Evolutionary conservation across 768 basidiomycete species (phyloP), one percentile per base, ranked within the genome.

Genomic region (Trametes cinnabarina): DNA sequence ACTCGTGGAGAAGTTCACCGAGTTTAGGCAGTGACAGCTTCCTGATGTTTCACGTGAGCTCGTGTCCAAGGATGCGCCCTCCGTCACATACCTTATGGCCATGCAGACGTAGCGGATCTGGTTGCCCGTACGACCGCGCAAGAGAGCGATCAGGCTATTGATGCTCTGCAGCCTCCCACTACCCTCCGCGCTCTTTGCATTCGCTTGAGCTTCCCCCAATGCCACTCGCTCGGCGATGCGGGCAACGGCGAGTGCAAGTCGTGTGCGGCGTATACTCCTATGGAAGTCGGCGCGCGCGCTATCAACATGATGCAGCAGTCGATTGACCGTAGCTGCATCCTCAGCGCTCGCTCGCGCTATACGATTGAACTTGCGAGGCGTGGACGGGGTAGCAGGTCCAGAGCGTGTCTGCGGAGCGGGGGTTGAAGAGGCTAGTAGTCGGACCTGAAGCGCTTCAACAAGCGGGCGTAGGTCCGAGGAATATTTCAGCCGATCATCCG

Each of bases 191-290:
- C 69, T 72, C 19, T 41, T 26, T 22, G 17, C 53, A 15, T 40
- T n/a, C 15, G 39, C 15, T 10, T 46, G 26, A 0, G 47, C 6
- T 6, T 48, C 43, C 1, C 49, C 57, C 0, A 59, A 39, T 14
- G 53, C 57, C 37, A 81, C 79, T 4, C 63, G 58, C 46, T 81
- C 79, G 0, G 85, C 66, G 1, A 72, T 63, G 10, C 72, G 66
- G 49, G 86, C 65, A 17, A 87, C 49, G 17, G 72, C 69, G 60
- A 85, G 82, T 7, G 77, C 82, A 1, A 84, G 63, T 2, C 81
- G 78, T 40, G 82, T 58, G 19, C 68, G 57, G 20, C 69, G 68
- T 7, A 70, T 68, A 14, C 63, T 68, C 48, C 55, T 55, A n/a
- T 62, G 69, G 51, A 82, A 76, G 3, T 65, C 54, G 2, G 39